Evolutionary conservation across 176 grass and related monocot genomes (phyloP).

Genomic region (Bromus sterilis): DNA sequence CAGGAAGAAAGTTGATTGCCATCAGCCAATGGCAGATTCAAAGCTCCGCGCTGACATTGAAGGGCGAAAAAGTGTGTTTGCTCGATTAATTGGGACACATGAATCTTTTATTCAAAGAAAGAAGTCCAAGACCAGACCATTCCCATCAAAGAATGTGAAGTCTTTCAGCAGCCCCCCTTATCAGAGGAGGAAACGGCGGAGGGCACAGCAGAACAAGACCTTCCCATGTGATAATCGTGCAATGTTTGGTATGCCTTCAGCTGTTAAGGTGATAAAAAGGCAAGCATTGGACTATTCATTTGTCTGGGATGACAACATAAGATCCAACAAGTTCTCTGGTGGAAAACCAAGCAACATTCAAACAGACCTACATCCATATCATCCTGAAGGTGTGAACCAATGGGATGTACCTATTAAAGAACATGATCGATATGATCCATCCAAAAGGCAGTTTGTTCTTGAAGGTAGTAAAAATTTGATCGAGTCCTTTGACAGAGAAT

Average conservation of each 20-base stretch:
- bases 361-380: background rate
- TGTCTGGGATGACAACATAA: slow-evolving; percentile 10
- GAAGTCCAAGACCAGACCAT: slow-evolving; percentile 17
- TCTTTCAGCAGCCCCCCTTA: slow-evolving; percentile 7
- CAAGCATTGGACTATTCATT: slow-evolving; percentile 13
- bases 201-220: background rate
- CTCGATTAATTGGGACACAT: slow-evolving; percentile 20
- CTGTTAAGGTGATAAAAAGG: background rate
- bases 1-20: slow-evolving; percentile 21
- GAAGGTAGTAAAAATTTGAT: slow-evolving; percentile 9
- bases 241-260: background rate
- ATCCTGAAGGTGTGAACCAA: slow-evolving; percentile 3
- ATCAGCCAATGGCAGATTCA: slow-evolving; percentile 17
- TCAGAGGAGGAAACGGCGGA: slow-evolving; percentile 18
- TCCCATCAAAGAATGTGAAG: slow-evolving; percentile 8
- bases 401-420: slow-evolving; percentile 7
- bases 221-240: background rate
- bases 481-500: slow-evolving; percentile 8
- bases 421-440: slow-evolving; percentile 7
- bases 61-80: slow-evolving; percentile 43
- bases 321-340: slow-evolving; percentile 6
- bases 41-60: slow-evolving; percentile 37
- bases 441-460: slow-evolving; percentile 8
- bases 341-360: slow-evolving; percentile 7
- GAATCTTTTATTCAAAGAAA: slow-evolving; percentile 6